A percentile compares a stretch with the other conserved stretches of the same genome.
These are phyloP conservation scores for Phycomyces nitens DNA, from an alignment of 192 early-diverging fungal species.

Conservation along the genomic window DNA sequence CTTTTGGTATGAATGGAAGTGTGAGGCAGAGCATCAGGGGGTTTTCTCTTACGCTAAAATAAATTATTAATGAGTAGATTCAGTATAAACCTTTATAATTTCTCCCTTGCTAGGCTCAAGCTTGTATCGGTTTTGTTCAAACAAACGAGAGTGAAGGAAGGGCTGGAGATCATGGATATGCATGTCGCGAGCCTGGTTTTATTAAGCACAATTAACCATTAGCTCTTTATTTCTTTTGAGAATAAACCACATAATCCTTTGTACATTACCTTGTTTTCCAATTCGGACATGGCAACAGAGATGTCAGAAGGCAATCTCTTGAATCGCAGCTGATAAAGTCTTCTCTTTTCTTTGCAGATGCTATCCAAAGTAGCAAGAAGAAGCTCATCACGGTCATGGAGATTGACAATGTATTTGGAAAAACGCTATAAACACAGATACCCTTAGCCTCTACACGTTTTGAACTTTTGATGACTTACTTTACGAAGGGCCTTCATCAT, in stretches of 20 bases:
- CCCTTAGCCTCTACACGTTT: too few species aligned
- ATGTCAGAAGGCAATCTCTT: conserved; percentile 55
- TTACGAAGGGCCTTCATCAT: conserved; percentile 80
- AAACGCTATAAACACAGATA: conserved; percentile 53
- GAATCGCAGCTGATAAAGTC: conserved; percentile 64
- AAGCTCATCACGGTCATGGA: conserved; percentile 79
- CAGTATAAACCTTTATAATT: conserved; percentile 33
- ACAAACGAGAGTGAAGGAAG: conserved; percentile 55
- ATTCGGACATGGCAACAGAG: conserved; percentile 58
- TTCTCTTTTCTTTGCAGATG: conserved; percentile 71
- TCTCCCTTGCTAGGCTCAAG: conserved; percentile 37
- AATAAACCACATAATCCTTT: conserved; percentile 1
- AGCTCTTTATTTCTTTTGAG: neutral
- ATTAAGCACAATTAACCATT: neutral
- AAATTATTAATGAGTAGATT: neutral
- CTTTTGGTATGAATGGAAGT: too few species aligned
- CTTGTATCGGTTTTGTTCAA: conserved; percentile 41
- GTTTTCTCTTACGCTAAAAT: too few species aligned
- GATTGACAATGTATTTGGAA: conserved; percentile 74
- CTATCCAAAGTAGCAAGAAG: conserved; percentile 72
- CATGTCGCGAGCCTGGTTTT: conserved; percentile 45
- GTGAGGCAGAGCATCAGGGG: too few species aligned
- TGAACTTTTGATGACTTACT: conserved; percentile 28
- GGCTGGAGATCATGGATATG: conserved; percentile 63
- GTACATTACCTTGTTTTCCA: conserved; percentile 46